A percentile compares a stretch with the other conserved stretches of the same genome.
Conservation (phyloP, 1,139 yeast species). For the Pichia sp. region DNA sequence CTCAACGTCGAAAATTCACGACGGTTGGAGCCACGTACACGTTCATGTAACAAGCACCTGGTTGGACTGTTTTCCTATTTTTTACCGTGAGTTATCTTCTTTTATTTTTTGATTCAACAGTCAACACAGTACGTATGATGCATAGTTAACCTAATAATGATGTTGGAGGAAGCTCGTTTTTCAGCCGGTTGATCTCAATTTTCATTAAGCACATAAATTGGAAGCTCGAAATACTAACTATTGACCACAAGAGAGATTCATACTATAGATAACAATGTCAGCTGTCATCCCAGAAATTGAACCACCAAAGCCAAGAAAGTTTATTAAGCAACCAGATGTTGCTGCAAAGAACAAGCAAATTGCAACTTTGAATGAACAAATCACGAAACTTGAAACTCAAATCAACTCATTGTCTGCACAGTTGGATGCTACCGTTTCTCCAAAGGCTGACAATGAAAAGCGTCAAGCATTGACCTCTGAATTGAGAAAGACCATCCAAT, state of each 20-base stretch:
- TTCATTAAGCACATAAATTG: too few relatives aligned
- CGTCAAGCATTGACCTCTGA: conserved; percentile 61
- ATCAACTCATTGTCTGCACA: conserved; percentile 37
- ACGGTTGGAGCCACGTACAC: too few relatives aligned
- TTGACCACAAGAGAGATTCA: not conserved
- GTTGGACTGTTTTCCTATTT: too few relatives aligned
- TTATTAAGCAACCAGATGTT: conserved; percentile 74
- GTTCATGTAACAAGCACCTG: too few relatives aligned
- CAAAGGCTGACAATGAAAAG: conserved; percentile 40
- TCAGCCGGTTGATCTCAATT: not conserved
- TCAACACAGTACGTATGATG: too few relatives aligned
- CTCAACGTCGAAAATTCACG: too few relatives aligned
- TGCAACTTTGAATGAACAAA: conserved; percentile 54
- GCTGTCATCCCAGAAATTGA: conserved; percentile 17
- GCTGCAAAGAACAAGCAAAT: conserved; percentile 53
- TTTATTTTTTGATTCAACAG: too few relatives aligned
- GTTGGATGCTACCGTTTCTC: conserved; percentile 38
- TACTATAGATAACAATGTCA: conserved; percentile 3
- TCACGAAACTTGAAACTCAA: conserved; percentile 58
- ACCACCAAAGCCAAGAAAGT: conserved; percentile 34
- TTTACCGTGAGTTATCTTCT: too few relatives aligned
- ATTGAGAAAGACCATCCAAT: conserved; percentile 56
- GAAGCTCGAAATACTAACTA: not conserved
- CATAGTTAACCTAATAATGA: not conserved
- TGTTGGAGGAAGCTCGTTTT: not conserved